Conservation (phyloP, 2,329 filamentous ascomycete species). For the Trichothecium roseum region DNA sequence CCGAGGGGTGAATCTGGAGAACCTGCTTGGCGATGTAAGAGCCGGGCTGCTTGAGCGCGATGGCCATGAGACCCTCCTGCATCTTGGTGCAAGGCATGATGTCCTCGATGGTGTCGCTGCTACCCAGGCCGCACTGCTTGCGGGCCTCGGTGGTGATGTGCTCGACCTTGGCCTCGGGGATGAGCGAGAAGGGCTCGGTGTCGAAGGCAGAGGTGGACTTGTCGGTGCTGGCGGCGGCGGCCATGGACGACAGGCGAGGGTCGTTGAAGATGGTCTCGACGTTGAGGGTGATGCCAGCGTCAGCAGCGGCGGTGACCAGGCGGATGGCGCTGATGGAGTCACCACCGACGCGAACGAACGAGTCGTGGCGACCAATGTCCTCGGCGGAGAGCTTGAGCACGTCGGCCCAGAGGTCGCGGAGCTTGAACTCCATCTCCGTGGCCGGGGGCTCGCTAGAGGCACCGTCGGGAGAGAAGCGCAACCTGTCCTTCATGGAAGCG, state of each 20-base stretch:
- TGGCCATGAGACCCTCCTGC: constrained; percentile 37
- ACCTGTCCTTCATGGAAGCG: no score
- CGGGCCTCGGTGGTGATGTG: not conserved
- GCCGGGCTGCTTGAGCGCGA: constrained; percentile 24
- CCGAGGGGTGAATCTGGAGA: constrained; percentile 3
- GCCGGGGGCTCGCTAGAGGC: constrained; percentile 10
- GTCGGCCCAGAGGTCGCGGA: constrained; percentile 20
- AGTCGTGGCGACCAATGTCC: constrained; percentile 19
- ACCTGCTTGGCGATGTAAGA: constrained; percentile 10
- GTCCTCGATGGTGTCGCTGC: constrained; percentile 25
- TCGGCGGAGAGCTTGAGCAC: constrained; percentile 17
- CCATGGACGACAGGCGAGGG: constrained; percentile 30
- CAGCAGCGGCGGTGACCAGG: constrained; percentile 26
- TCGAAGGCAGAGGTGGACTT: not conserved
- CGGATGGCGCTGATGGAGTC: constrained; percentile 36
- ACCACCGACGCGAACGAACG: constrained; percentile 32
- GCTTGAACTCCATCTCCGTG: constrained; percentile 21
- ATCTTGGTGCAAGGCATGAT: constrained; percentile 37
- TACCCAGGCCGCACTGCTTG: constrained; percentile 1
- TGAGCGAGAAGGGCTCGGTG: not conserved
- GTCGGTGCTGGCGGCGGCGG: constrained; percentile 8
- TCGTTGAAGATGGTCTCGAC: constrained; percentile 29
- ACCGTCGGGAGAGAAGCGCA: no score
- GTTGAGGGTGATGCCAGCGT: constrained; percentile 21
- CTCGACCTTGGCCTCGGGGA: not conserved